Evolutionary conservation across 345 rosid genomes (phyloP), one percentile per base, ranked within the genome.

Genomic region (Laguncularia racemosa): DNA sequence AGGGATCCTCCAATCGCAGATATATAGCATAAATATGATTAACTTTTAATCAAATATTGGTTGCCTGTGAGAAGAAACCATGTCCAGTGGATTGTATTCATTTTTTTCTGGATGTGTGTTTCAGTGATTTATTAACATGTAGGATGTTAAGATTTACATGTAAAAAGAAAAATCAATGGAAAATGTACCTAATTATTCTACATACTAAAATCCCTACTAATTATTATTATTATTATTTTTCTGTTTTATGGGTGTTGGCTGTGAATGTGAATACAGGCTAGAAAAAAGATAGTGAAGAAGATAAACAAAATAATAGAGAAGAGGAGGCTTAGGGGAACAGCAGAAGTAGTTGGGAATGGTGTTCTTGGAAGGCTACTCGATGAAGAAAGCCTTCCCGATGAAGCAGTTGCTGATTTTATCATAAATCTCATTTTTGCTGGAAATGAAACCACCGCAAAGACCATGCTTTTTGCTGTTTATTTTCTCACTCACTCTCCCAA

Each of bases 371-470:
- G 91, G 59, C 64, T 90, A 44, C 56, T 90, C 12, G 75, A 72
- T 43, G 97, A 90, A 73, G 91, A 81, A 65, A 81, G 68, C 75
- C 76, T 90, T 51, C 74, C 83, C 1, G 85, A 84, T 3, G 79
- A 87, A 40, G 81, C 80, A 6, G 57, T 87, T 14, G 76, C 91
- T 8, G 97, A 90, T 64, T 90, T 90, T 71, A 78, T 90, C 53
- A 80, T 90, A 58, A 90, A 87, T 71, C 88, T 90, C 55, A 64
- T 90, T 28, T 90, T 90, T 61, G 97, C 95, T 3, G 97, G 97
- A 63, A 90, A 84, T 51, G 97, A 90, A 76, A 87, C 97, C 1
- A 90, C 95, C 0, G 70, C 95, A 1, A 90, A 90, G 66, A 87
- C 97, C 16, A 87, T 90, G 95, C 79, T 86, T 14, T 80, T 90